Base-by-base conservation (phyloP, 2,329 filamentous ascomycete genomes). In the Claviceps sorghi region DNA sequence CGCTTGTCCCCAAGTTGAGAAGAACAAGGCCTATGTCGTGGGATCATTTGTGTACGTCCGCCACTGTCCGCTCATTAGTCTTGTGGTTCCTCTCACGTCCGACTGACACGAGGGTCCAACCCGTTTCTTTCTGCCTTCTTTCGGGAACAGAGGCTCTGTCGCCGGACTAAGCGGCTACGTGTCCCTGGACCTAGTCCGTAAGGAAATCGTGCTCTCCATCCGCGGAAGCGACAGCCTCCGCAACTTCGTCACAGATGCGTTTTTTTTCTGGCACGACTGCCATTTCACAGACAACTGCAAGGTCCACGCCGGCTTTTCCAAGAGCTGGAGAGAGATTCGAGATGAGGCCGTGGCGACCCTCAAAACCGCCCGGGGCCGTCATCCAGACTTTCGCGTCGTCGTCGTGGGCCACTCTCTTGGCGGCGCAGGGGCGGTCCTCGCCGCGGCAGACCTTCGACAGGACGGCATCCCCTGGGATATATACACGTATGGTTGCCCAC, bases 401-500 rank as follows among this genome's bases (percentile, higher is more conserved):
- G 64, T 75, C n/a, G 80, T 81, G 0, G 84, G 84, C 38, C 83
- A 87, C 69, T 84, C 80, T 10, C 77, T 88, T 4, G 84, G 84
- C 48, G 84, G 72, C 29, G 82, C 82, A 7, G 69, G 87, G 2
- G 80, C 76, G 41, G 79, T 76, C 7, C 63, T 88, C 4, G 82
- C 73, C 0, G 78, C 73, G 0, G 78, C 74, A 0, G 72, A 78
- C 57, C 66, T 85, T 21, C 75, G 81, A 47, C 63, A 64, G 6
- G 60, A 62, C 10, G 78, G 75, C 43, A 65, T 67, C 54, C 57
- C 66, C 1, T 54, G 62, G 17, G 79, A 83, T 58, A 59, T 86
- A 44, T 85, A 82, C 71, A 82, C 78, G 1, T 88, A 77, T 67
- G 84, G 84, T 55, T 73, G 78, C 19, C 84, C 84, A 1, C 81